A percentile compares a stretch with the other conserved stretches of the same genome.
Evolutionary conservation across 1,284 basidiomycete species (phyloP).

Genomic region (Peniophora sp.): DNA sequence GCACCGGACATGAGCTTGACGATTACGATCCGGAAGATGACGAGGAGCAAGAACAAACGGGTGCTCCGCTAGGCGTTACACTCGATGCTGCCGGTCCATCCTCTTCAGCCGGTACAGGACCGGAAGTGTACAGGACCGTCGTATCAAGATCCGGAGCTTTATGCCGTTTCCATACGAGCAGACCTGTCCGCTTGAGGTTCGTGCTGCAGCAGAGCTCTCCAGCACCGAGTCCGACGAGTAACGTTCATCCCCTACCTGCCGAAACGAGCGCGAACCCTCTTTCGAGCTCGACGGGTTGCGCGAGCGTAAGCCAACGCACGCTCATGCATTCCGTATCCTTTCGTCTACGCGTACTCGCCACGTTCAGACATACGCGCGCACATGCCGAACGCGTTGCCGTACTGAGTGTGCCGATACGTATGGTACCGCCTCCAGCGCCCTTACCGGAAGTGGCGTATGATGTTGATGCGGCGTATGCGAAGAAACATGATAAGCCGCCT

Average conservation of each 20-base stretch:
- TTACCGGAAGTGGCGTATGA: slow-evolving; percentile 65
- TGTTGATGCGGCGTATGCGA: slow-evolving; percentile 67
- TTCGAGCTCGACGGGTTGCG: slow-evolving; percentile 45
- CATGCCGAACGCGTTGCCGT: slow-evolving; percentile 58
- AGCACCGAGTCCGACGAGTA: slow-evolving; percentile 43
- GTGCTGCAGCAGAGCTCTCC: slow-evolving; percentile 55
- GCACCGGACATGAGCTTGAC: slow-evolving; percentile 17
- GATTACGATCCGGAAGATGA: slow-evolving; percentile 19
- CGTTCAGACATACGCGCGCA: slow-evolving; percentile 61
- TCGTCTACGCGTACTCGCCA: slow-evolving; percentile 52
- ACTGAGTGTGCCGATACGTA: slow-evolving; percentile 55
- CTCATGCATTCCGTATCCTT: slow-evolving; percentile 68
- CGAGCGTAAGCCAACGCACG: slow-evolving; percentile 69
- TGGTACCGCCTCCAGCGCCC: slow-evolving; percentile 65
- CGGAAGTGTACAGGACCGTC: slow-evolving; percentile 28
- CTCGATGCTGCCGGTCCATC: slow-evolving; percentile 27
- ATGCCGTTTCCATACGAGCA: slow-evolving; percentile 68
- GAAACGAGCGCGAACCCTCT: slow-evolving; percentile 9
- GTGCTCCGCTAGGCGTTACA: slow-evolving; percentile 8
- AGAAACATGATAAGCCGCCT: slow-evolving; percentile 78
- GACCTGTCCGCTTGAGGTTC: slow-evolving; percentile 61
- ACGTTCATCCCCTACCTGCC: slow-evolving; percentile 25
- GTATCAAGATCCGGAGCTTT: slow-evolving; percentile 71
- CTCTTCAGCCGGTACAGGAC: slow-evolving; percentile 23
- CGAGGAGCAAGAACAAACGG: slow-evolving; percentile 15